Base-by-base conservation (phyloP, 345 rosid genomes). In the Linum trigynum region DNA sequence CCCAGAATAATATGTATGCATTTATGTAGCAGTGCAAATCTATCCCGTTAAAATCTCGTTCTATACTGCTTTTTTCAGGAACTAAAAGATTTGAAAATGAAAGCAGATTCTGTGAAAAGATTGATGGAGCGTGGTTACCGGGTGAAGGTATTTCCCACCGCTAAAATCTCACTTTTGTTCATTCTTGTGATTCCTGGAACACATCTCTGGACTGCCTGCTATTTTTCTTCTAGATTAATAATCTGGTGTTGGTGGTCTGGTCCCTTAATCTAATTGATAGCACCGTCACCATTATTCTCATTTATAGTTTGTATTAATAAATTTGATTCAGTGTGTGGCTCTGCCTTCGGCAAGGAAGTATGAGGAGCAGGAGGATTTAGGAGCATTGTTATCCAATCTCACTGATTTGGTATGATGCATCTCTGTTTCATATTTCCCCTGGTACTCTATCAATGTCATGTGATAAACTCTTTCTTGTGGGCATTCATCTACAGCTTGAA, bases 81-180 rank as follows among this genome's bases (percentile, higher is more conserved):
- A 70, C 75, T 67, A 42, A 89, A 87, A 32, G 98, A 92, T 79
- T 81, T 92, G 55, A 56, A 86, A 77, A 76, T 80, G 64, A 92
- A 92, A 79, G 89, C 97, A 62, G 83, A 84, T 55, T 70, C 75
- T 15, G 80, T 82, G 55, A 71, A 73, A 74, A 78, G 89, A 75
- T 70, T 89, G 73, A 78, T 89, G 81, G 90, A 92, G 68, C 81
- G 79, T 50, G 97, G 98, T 58, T 92, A 92, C 62, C 83, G 92
- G 50, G 97, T 92, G 70, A 92, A 87, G 98, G 98, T 91, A 83
- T 43, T 35, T 66, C 38, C 39, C 55, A 6, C 2, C 3, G 3
- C 23, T 36, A 57, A 8, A 57, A 11, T 14, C 1, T 23, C 32
- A 23, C 32, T 57, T 16, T 17, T 7, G 51, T 57, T 3, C 60